Evolutionary conservation across 441 rosid species (phyloP), one percentile per base, ranked within the genome.

Genomic region (Viola pubescens): DNA sequence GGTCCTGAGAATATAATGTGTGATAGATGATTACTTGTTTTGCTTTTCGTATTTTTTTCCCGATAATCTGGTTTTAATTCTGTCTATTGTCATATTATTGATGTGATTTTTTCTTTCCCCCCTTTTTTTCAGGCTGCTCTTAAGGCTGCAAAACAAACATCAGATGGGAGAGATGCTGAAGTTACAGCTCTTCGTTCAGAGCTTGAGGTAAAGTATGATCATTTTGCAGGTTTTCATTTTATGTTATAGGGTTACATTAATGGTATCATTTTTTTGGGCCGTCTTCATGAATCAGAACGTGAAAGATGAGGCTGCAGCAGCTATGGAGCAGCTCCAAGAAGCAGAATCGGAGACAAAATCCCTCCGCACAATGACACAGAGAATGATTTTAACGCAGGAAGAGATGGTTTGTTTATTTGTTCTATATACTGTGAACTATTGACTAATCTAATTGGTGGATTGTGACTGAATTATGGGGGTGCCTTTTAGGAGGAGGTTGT

Each of bases 381-480:
- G 99, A 78, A 88, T 83, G 95, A 73, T 91, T 75, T 79, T 94
- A 77, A 85, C 97, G 38, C 88, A 85, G 66, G 95, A 87, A 79
- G 98, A 94, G 78, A 87, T 91, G 98, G 99, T 94, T 62, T 46
- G 81, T 75, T 56, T 40, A 52, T 61, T 44, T 45, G 34, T 26
- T 26, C 34, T 26, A 26, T 26, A 26, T 26, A 26, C 37, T 71
- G 58, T 58, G 34, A 26, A 26, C 34, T 26, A 26, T 26, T 26
- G 34, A 26, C 34, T 26, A 50, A 52, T 37, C 62, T 7, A 4
- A 39, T 44, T 59, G 73, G 55, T 52, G 46, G 16, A 40, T 67
- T 43, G 63, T 81, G 67, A 81, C 69, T 54, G 2, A 64, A 44
- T 61, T 37, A 37, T 61, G 48, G 50, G 62, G 55, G 52, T 56